phyloP scores from a whole-genome alignment of 352 stramenopile species.

The Phytophthora megakarya region DNA sequence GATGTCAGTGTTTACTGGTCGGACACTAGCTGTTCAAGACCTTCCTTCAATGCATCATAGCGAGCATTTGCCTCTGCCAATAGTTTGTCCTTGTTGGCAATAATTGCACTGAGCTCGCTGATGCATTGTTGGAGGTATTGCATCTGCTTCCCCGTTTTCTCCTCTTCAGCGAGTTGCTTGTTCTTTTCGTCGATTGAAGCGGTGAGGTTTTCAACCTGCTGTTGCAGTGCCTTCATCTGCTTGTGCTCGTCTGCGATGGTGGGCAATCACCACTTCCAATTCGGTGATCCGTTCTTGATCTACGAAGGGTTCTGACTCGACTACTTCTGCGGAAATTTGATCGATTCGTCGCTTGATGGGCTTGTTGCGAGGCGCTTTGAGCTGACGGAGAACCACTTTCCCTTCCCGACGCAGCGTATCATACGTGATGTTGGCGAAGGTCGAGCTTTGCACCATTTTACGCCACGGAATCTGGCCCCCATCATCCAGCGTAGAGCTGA shows the following conservation, averaged over 20 bases:
- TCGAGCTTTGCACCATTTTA: slow-evolving; percentile 15
- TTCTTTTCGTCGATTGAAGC: not conserved
- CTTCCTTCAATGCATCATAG: slow-evolving; percentile 16
- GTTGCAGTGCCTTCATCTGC: slow-evolving; percentile 23
- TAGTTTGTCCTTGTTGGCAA: slow-evolving; percentile 18
- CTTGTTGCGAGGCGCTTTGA: not conserved
- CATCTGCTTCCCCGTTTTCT: slow-evolving; percentile 16
- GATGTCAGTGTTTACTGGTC: slow-evolving; percentile 4
- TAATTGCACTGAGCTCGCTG: slow-evolving; percentile 25
- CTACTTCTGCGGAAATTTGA: not conserved
- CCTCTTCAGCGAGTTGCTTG: slow-evolving; percentile 1
- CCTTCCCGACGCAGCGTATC: slow-evolving; percentile 19
- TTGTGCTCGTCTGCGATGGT: not conserved
- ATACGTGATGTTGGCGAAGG: slow-evolving; percentile 19
- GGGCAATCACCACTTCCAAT: not conserved
- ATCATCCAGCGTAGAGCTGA: slow-evolving; percentile 1
- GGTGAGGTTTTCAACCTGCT: slow-evolving; percentile 7
- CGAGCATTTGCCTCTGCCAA: slow-evolving; percentile 9
- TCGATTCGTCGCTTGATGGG: not conserved
- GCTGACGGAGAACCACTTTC: slow-evolving; percentile 19
- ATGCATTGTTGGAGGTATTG: slow-evolving; percentile 20
- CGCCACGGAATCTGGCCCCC: slow-evolving; percentile 21
- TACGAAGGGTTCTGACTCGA: slow-evolving; percentile 9
- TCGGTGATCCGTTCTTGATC: not conserved
- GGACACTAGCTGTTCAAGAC: slow-evolving; percentile 5